A percentile compares a stretch with the other conserved stretches of the same genome.
Evolutionary conservation across 495 filamentous ascomycete species (phyloP).

Genomic region (Astrothelium macrocarpum): DNA sequence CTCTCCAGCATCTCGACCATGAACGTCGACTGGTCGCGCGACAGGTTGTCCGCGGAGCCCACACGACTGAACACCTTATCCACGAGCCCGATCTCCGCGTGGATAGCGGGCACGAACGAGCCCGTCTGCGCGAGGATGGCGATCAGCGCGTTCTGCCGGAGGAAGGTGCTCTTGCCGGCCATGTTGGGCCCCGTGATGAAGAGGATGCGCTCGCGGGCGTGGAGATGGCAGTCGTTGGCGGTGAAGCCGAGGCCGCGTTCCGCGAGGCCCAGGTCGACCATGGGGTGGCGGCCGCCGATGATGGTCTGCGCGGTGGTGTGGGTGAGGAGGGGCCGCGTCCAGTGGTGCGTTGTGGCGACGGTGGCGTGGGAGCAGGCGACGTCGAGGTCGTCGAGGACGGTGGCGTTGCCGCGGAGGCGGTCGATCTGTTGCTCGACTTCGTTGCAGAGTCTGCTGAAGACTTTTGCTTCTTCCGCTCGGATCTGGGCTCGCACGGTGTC

Average conservation of each 20-base stretch:
- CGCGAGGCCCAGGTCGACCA: slow-evolving; percentile 70
- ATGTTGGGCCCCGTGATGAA: slow-evolving; percentile 98
- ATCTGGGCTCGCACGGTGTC: slow-evolving; percentile 68
- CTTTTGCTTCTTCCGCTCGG: slow-evolving; percentile 64
- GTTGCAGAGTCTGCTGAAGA: slow-evolving; percentile 62
- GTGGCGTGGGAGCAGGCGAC: slow-evolving; percentile 73
- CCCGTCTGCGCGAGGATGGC: slow-evolving; percentile 87
- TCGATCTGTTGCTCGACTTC: slow-evolving; percentile 68
- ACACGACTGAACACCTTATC: slow-evolving; percentile 82
- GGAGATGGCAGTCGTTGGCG: slow-evolving; percentile 77
- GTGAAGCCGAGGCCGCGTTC: slow-evolving; percentile 76
- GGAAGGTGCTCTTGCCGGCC: slow-evolving; percentile 92
- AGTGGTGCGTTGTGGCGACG: slow-evolving; percentile 61
- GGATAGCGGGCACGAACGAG: slow-evolving; percentile 79
- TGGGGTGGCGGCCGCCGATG: slow-evolving; percentile 77
- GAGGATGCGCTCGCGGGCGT: slow-evolving; percentile 60
- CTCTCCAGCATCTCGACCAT: slow-evolving; percentile 84
- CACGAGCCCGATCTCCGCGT: slow-evolving; percentile 75
- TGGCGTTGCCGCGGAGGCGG: slow-evolving; percentile 75
- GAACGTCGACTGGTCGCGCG: slow-evolving; percentile 87
- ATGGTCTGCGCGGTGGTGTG: slow-evolving; percentile 48
- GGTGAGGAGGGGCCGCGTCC: slow-evolving; percentile 65
- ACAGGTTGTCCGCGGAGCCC: slow-evolving; percentile 87
- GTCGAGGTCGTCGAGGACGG: slow-evolving; percentile 85
- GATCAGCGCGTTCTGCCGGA: slow-evolving; percentile 90